These are phyloP conservation scores for Suillus spraguei DNA, from an alignment of 768 basidiomycete species.

Conservation along the genomic window DNA sequence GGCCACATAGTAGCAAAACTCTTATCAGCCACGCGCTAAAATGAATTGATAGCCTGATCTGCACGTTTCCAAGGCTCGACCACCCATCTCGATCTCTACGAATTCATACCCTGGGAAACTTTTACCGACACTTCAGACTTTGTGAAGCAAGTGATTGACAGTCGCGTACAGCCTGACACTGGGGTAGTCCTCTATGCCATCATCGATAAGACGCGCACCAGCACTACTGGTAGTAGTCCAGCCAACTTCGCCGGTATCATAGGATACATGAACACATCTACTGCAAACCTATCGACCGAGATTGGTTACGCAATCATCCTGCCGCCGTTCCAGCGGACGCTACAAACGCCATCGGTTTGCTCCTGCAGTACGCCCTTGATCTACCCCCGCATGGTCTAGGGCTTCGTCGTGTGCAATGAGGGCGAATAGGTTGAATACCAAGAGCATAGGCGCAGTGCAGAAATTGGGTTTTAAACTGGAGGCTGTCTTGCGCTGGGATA, in stretches of 20 bases:
- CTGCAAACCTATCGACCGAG: conserved; percentile 48
- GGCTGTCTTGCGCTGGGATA: conserved; percentile 54
- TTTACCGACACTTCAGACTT: conserved; percentile 42
- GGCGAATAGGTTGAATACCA: conserved; percentile 48
- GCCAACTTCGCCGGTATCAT: conserved; percentile 52
- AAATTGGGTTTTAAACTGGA: conserved; percentile 64
- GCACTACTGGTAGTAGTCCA: neutral
- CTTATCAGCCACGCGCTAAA: neutral
- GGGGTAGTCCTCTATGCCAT: conserved; percentile 49
- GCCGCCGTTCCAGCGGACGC: conserved; percentile 63
- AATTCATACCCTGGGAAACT: conserved; percentile 54
- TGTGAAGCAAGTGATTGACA: conserved; percentile 35
- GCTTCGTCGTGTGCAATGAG: conserved; percentile 64
- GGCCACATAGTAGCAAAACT: neutral
- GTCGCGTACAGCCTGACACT: conserved; percentile 37
- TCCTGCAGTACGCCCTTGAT: conserved; percentile 51
- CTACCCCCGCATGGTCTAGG: conserved; percentile 48
- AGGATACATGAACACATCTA: conserved; percentile 48
- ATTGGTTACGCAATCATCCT: conserved; percentile 57
- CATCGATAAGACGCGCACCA: conserved; percentile 47
- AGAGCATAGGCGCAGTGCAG: conserved; percentile 53
- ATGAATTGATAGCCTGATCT: conserved; percentile 39
- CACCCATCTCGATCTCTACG: conserved; percentile 43
- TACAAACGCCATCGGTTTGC: conserved; percentile 51
- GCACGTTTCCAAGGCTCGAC: conserved; percentile 42